These are phyloP conservation scores for Jatropha curcas DNA, from an alignment of 345 rosid species.

Conservation along the genomic window DNA sequence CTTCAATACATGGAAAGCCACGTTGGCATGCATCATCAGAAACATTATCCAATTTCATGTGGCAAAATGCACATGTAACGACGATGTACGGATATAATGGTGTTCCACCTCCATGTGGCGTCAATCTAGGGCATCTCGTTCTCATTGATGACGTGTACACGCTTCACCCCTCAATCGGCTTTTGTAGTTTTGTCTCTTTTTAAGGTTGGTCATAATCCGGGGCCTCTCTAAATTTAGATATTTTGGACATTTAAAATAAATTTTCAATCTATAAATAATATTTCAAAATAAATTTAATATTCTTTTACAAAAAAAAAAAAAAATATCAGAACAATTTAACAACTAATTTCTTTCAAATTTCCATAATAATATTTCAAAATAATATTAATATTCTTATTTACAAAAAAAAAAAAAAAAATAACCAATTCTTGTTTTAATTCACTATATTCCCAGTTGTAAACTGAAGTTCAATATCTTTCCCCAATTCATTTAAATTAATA, in stretches of 20 bases:
- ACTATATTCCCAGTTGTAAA: no score
- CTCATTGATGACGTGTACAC: conserved; percentile 26
- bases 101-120: not conserved
- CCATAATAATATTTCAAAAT: no score
- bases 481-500: no score
- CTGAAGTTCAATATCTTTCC: no score
- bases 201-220: not conserved
- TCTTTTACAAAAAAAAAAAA: no score
- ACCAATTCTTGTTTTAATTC: no score
- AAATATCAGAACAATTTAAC: no score
- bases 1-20: conserved; percentile 6
- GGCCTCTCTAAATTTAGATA: not conserved
- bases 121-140: not conserved
- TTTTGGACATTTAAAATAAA: not conserved
- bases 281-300: no score
- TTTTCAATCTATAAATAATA: no score
- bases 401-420: no score
- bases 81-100: not conserved
- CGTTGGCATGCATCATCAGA: conserved; percentile 17
- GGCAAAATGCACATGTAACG: not conserved
- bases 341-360: no score
- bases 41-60: conserved; percentile 19
- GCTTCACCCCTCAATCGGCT: conserved; percentile 20
- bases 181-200: conserved; percentile 14
- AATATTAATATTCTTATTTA: no score